Conservation (phyloP, 148 eudicot genomes). For the Selenicereus undatus region DNA sequence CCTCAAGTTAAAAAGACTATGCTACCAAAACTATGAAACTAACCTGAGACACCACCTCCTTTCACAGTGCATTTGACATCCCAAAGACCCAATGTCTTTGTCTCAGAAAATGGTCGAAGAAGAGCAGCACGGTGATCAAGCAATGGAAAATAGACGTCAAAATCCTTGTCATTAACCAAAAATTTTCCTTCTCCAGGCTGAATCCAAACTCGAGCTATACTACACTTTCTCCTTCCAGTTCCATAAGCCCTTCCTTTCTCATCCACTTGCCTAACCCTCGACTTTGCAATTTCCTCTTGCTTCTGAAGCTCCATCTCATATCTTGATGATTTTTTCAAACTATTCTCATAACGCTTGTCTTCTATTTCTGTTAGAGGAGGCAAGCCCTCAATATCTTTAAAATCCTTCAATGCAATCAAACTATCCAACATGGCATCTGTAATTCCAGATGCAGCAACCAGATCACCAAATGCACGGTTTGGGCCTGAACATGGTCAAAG, state of each 20-base stretch:
- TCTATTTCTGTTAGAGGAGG: slow-evolving; percentile 81
- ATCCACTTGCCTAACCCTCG: slow-evolving; percentile 74
- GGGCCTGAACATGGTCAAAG: slow-evolving; percentile 52
- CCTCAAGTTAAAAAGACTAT: not conserved
- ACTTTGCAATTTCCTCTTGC: slow-evolving; percentile 78
- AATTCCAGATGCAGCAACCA: slow-evolving; percentile 86
- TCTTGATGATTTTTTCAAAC: slow-evolving; percentile 51
- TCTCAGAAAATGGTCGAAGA: slow-evolving; percentile 89
- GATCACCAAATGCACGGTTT: slow-evolving; percentile 90
- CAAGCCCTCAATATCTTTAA: slow-evolving; percentile 65
- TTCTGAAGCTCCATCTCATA: slow-evolving; percentile 80
- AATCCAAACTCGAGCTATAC: slow-evolving; percentile 92
- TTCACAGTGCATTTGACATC: slow-evolving; percentile 87
- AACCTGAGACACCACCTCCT: slow-evolving; percentile 93
- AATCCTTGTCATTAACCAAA: slow-evolving; percentile 69
- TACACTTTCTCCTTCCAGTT: slow-evolving; percentile 88
- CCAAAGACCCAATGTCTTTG: slow-evolving; percentile 84
- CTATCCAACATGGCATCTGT: slow-evolving; percentile 90
- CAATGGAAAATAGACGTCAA: slow-evolving; percentile 93
- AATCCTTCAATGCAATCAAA: slow-evolving; percentile 80
- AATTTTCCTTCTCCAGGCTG: slow-evolving; percentile 90
- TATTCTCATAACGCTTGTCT: slow-evolving; percentile 67
- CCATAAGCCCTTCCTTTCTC: slow-evolving; percentile 95
- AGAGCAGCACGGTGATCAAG: slow-evolving; percentile 97
- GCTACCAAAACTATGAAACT: not conserved